Conservation (phyloP, 768 basidiomycete species). For the Pisolithus tinctorius region DNA sequence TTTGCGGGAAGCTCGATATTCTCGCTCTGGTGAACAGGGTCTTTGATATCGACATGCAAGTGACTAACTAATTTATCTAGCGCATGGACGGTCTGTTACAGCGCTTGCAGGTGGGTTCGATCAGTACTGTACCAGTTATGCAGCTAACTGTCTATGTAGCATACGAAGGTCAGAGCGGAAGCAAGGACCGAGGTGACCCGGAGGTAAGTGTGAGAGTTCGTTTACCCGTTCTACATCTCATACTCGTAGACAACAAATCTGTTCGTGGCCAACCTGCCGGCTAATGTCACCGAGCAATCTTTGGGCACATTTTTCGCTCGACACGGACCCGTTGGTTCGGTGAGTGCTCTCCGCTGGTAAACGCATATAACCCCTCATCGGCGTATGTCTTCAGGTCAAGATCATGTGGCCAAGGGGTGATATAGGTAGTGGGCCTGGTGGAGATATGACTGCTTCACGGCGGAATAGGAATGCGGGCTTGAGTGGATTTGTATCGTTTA, state of each 20-base stretch:
- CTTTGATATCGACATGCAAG: not conserved
- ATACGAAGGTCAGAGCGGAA: constrained; percentile 87
- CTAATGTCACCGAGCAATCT: constrained; percentile 76
- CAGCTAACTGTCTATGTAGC: constrained; percentile 34
- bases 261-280: constrained; percentile 91
- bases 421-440: constrained; percentile 55
- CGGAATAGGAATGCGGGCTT: constrained; percentile 69
- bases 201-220: constrained; percentile 43
- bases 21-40: constrained; percentile 48
- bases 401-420: constrained; percentile 99
- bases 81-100: constrained; percentile 74
- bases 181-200: constrained; percentile 82
- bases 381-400: constrained; percentile 55
- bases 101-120: constrained; percentile 72
- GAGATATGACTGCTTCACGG: constrained; percentile 69
- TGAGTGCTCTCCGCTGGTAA: constrained; percentile 30
- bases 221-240: not conserved
- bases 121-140: not conserved
- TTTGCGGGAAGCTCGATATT: constrained; percentile 78
- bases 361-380: not conserved
- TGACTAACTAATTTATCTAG: constrained; percentile 21
- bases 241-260: constrained; percentile 78
- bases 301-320: constrained; percentile 90
- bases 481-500: constrained; percentile 95
- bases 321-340: constrained; percentile 88